Percentiles rank a stretch among this genome's conserved stretches.
These are phyloP conservation scores for Fusarium sp. DNA, from an alignment of 2,329 filamentous ascomycete species.

Conservation along the genomic window DNA sequence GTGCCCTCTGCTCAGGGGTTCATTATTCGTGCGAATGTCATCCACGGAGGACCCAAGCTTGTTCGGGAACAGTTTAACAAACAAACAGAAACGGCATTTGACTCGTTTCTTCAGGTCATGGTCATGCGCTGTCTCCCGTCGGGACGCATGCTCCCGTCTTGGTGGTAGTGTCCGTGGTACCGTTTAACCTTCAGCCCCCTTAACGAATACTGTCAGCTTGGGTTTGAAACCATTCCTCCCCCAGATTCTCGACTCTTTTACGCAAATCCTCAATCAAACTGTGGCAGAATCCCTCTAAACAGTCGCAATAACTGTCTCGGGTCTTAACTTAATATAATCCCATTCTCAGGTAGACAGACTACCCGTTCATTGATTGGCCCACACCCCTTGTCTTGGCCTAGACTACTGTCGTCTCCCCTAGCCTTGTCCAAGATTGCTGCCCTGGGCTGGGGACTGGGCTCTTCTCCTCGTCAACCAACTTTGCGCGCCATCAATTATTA, in stretches of 20 bases:
- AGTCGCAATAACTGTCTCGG: conserved; percentile 16
- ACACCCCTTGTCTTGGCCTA: conserved; percentile 16
- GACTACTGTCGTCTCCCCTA: conserved; percentile 16
- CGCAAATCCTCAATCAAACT: too few relatives aligned
- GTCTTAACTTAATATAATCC: not conserved
- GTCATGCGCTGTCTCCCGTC: conserved; percentile 13
- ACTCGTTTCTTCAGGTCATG: conserved; percentile 7
- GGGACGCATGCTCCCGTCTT: conserved; percentile 13
- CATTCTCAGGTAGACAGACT: not conserved
- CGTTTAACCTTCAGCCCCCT: conserved; percentile 6
- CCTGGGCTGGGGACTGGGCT: not conserved
- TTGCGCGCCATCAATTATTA: conserved; percentile 29
- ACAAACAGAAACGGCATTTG: conserved; percentile 8
- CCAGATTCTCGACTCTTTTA: conserved; percentile 20
- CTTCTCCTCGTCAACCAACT: conserved; percentile 37
- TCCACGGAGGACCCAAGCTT: too few relatives aligned
- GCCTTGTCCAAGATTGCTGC: conserved; percentile 19
- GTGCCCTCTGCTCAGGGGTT: conserved; percentile 26
- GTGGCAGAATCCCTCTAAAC: not conserved
- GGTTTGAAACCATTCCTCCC: conserved; percentile 36
- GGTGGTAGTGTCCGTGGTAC: conserved; percentile 14
- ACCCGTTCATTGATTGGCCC: conserved; percentile 33
- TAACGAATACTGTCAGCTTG: not conserved
- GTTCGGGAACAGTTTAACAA: not conserved
- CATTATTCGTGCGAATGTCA: too few relatives aligned